Evolutionary conservation across 1,284 basidiomycete species (phyloP).

Genomic region (Omphalotus olearius): DNA sequence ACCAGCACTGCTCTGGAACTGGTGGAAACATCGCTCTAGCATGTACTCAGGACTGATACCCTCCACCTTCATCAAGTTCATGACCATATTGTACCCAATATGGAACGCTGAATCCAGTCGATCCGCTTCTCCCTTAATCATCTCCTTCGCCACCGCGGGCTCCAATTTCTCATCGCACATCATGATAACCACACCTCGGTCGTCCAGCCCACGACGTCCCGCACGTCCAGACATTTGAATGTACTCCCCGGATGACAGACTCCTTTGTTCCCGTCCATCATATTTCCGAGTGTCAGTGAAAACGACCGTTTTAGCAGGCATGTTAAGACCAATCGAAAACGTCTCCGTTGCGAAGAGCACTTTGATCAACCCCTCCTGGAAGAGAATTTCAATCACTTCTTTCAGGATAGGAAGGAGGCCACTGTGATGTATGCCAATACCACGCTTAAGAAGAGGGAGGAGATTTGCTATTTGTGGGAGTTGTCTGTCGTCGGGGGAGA

Average conservation of each 20-base stretch:
- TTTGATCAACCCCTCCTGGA: conserved; percentile 99
- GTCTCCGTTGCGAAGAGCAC: conserved; percentile 99
- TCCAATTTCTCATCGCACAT: conserved; percentile 99
- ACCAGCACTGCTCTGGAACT: conserved; percentile 92
- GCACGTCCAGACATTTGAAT: conserved; percentile 99
- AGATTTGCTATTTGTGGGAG: conserved; percentile 95
- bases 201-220: conserved; percentile 94
- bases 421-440: conserved; percentile 98
- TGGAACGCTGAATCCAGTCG: conserved; percentile 98
- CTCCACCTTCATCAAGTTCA: conserved; percentile 98
- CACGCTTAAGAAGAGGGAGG: conserved; percentile 89
- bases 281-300: conserved; percentile 96
- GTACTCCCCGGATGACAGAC: conserved; percentile 89
- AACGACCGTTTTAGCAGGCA: conserved; percentile 99
- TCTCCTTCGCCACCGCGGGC: conserved; percentile 86
- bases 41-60: conserved; percentile 98
- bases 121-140: conserved; percentile 99
- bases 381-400: conserved; percentile 98
- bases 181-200: conserved; percentile 99
- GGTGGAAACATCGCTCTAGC: conserved; percentile 97
- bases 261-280: conserved; percentile 93
- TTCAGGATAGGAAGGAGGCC: conserved; percentile 97
- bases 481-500: conserved; percentile 84
- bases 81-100: conserved; percentile 98
- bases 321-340: conserved; percentile 98